phyloP scores from a whole-genome alignment of 2,329 filamentous ascomycete genomes.

The Helicocarpus griseus region DNA sequence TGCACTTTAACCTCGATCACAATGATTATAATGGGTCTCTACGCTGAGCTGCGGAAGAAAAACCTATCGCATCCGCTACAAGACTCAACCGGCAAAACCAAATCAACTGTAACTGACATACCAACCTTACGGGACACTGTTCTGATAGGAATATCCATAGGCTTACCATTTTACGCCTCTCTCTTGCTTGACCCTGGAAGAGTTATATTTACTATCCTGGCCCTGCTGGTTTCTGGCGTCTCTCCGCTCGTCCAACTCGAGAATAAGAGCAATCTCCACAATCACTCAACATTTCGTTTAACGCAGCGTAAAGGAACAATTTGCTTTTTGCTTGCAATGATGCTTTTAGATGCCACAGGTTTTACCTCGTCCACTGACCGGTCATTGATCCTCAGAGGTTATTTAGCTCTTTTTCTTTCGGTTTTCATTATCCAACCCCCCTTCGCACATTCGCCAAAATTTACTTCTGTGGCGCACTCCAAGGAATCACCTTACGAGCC shows the following conservation, averaged over 20 bases:
- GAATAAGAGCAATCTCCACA: not conserved
- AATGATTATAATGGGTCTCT: conserved; percentile 22
- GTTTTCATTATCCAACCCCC: conserved; percentile 42
- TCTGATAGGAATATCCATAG: conserved; percentile 31
- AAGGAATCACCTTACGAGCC: not conserved
- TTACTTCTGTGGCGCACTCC: not conserved
- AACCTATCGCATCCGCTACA: not conserved
- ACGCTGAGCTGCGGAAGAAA: not conserved
- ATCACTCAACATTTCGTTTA: not conserved
- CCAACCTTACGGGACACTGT: conserved; percentile 16
- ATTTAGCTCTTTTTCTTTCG: conserved; percentile 20
- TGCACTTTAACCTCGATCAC: conserved; percentile 22
- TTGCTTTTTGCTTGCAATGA: conserved; percentile 6
- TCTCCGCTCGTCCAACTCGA: not conserved
- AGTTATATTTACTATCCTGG: conserved; percentile 43
- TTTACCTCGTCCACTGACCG: conserved; percentile 1
- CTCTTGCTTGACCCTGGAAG: conserved; percentile 46
- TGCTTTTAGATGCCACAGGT: conserved; percentile 2
- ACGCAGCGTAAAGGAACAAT: conserved; percentile 5
- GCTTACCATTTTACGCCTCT: conserved; percentile 47
- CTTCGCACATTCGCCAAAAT: conserved; percentile 17
- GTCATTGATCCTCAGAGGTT: conserved; percentile 1
- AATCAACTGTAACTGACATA: conserved; percentile 14
- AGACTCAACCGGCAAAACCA: conserved; percentile 1
- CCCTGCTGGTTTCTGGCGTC: conserved; percentile 15